Evolutionary conservation across 2,329 filamentous ascomycete genomes (phyloP).

Genomic region (Teratosphaeria zuluensis): DNA sequence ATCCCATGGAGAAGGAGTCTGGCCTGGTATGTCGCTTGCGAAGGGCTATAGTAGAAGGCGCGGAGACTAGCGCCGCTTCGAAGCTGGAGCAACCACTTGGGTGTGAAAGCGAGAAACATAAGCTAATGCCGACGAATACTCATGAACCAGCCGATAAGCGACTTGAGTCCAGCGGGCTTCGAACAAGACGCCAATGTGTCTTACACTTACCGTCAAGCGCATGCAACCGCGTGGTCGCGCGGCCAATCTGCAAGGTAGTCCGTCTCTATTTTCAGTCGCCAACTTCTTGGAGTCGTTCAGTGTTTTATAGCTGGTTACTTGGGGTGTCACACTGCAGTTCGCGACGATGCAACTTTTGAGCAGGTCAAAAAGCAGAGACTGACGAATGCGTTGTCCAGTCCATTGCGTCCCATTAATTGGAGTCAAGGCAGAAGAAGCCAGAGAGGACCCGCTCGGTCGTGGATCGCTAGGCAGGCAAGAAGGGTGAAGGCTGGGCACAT

Average conservation of each 20-base stretch:
- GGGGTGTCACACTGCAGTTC: not conserved
- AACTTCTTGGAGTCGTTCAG: not conserved
- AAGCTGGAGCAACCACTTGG: not conserved
- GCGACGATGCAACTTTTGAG: too few relatives aligned
- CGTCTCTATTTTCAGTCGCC: not conserved
- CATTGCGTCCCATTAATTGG: too few relatives aligned
- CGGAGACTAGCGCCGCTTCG: not conserved
- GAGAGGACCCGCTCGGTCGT: too few relatives aligned
- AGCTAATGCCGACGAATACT: not conserved
- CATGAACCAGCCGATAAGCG: not conserved
- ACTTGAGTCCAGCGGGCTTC: not conserved
- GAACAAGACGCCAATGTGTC: not conserved
- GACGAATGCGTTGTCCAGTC: too few relatives aligned
- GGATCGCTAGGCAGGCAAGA: too few relatives aligned
- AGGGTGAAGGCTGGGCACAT: too few relatives aligned
- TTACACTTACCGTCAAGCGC: not conserved
- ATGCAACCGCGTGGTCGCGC: not conserved
- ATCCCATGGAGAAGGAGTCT: not conserved
- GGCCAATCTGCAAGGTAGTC: not conserved
- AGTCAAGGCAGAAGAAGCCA: too few relatives aligned
- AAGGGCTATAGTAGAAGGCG: not conserved
- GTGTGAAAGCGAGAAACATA: not conserved
- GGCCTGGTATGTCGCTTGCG: not conserved
- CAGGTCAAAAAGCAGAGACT: too few relatives aligned
- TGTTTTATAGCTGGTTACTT: not conserved